Evolutionary conservation across 306 rosid species (phyloP), one percentile per base, ranked within the genome.

Genomic region (Lathyrus sativus): DNA sequence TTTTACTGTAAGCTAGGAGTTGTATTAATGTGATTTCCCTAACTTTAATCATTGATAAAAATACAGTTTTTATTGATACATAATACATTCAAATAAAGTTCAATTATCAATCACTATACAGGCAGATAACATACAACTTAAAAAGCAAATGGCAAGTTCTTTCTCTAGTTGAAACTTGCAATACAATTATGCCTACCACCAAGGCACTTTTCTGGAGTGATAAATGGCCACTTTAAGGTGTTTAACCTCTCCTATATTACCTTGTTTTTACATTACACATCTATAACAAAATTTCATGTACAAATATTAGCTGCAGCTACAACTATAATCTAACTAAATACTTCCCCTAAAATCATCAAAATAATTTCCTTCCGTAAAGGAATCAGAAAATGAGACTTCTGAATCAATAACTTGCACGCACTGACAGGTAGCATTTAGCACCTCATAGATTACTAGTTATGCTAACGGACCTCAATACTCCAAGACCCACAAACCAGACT

Each of bases 201-300:
- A 11, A 15, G 29, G 45, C 48, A 12, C 57, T 45, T 13, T 18
- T 59, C 17, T 18, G 38, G 57, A 14, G 67, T 38, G 33, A 19
- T 17, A 14, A 46, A 54, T 2, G 56, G 56, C 9, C 17, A 9
- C 17, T 72, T 17, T 35, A 17, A 53, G 65, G 50, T 62, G 50
- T 37, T 70, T 71, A 43, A 67, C 69, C 45, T 72, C 33, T 72
- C 33, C 39, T 35, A 48, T 14, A 33, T 65, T 2, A 44, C 28
- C 53, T 58, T 44, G 35, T 54, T 70, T 59, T 51, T 42, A 59
- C 19, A 65, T 41, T 18, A 62, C 67, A 38, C 49, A 10, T 41
- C 53, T 18, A 45, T 14, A 64, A 57, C 69, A 64, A 45, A 55
- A 38, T 62, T 76, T 72, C 78, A 65, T 80, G 28, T 69, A 81